Conservation (phyloP, 169 alveolate genomes). For the Plasmodium ovale region DNA sequence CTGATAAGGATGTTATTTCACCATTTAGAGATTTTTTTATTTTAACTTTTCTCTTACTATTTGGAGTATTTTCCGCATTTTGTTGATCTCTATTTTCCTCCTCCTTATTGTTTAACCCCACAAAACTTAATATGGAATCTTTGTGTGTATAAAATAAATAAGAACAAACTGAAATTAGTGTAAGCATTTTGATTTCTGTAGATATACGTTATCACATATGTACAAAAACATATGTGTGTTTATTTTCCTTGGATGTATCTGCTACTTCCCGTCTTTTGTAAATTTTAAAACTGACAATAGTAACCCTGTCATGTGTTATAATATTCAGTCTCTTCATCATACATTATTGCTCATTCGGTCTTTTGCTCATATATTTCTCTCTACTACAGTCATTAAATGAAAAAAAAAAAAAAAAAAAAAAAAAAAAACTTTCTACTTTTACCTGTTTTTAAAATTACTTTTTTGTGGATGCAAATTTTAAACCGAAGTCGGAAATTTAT, state of each 20-base stretch:
- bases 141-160: conserved; percentile 60
- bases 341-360: neutral
- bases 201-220: conserved; percentile 8
- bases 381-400: neutral
- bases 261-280: neutral
- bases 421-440: neutral
- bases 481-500: neutral
- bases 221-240: conserved; percentile 6
- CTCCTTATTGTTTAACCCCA: conserved; percentile 48
- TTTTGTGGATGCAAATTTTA: neutral
- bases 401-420: too few species aligned
- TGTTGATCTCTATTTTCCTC: conserved; percentile 1
- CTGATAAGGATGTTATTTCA: conserved; percentile 47
- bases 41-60: conserved; percentile 10
- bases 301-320: neutral
- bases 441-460: too few species aligned
- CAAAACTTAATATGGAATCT: conserved; percentile 56
- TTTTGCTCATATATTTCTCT: neutral
- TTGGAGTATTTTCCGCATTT: conserved; percentile 11
- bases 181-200: conserved; percentile 66
- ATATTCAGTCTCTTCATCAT: neutral
- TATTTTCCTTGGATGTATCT: neutral
- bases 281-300: neutral
- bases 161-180: conserved; percentile 69
- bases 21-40: conserved; percentile 16